phyloP scores from a whole-genome alignment of 2,329 filamentous ascomycete genomes.

The Lanzia echinophila region DNA sequence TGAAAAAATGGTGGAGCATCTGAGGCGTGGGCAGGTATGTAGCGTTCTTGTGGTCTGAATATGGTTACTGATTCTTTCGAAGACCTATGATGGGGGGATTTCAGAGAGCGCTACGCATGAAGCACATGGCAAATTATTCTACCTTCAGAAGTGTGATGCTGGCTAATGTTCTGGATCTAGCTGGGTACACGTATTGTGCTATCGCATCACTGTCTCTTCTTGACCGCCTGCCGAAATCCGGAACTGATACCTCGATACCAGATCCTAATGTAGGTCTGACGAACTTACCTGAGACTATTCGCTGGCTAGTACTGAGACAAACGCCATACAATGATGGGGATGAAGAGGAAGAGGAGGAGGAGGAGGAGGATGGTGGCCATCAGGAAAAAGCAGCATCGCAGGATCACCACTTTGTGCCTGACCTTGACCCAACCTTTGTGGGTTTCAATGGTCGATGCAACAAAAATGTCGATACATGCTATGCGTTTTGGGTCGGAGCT shows the following conservation, averaged over 20 bases:
- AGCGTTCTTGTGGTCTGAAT: background rate
- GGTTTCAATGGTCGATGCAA: slow-evolving; percentile 89
- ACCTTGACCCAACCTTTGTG: slow-evolving; percentile 37
- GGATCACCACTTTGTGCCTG: background rate
- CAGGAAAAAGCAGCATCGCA: slow-evolving; percentile 12
- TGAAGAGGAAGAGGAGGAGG: slow-evolving; percentile 31
- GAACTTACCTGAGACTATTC: slow-evolving; percentile 31
- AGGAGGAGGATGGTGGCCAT: slow-evolving; percentile 26
- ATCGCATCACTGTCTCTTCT: slow-evolving; percentile 72
- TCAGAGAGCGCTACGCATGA: slow-evolving; percentile 30
- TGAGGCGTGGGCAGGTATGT: slow-evolving; percentile 55
- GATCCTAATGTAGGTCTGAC: slow-evolving; percentile 31
- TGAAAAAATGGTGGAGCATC: slow-evolving; percentile 60
- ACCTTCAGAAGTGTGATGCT: background rate
- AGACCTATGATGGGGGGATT: slow-evolving; percentile 31
- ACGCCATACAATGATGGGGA: slow-evolving; percentile 49
- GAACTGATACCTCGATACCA: slow-evolving; percentile 10
- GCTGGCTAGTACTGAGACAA: slow-evolving; percentile 59
- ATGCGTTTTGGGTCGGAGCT: slow-evolving; percentile 83
- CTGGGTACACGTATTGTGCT: slow-evolving; percentile 87
- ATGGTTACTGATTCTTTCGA: slow-evolving; percentile 13
- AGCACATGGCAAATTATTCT: slow-evolving; percentile 25
- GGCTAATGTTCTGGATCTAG: slow-evolving; percentile 35
- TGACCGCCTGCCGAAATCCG: slow-evolving; percentile 21
- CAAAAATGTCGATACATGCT: slow-evolving; percentile 92